A percentile compares a stretch with the other conserved stretches of the same genome.
Conservation (phyloP, 73 alveolate species). For the Paramecium biaurelia region DNA sequence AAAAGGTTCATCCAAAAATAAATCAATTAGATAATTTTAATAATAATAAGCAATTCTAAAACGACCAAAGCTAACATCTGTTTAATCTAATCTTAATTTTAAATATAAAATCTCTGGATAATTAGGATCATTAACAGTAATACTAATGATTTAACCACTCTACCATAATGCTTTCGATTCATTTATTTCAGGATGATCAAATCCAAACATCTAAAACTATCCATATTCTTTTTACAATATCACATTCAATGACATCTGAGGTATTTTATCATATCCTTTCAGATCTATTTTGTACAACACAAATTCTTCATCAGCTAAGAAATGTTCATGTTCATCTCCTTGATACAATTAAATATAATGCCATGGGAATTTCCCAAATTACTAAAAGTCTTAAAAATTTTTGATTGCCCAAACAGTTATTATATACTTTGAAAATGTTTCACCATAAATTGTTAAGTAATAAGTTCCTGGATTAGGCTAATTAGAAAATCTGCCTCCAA, state of each 20-base stretch:
- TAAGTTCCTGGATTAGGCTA: background rate
- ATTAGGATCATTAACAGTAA: background rate
- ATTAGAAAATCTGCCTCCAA: background rate
- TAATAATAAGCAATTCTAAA: background rate
- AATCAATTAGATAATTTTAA: background rate
- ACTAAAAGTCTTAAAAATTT: background rate
- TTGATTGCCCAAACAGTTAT: background rate
- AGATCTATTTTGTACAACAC: background rate
- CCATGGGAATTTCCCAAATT: conserved; percentile 6
- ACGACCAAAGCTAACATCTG: background rate
- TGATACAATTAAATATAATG: background rate
- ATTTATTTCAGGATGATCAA: background rate
- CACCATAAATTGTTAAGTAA: background rate
- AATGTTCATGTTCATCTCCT: background rate
- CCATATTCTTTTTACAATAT: background rate
- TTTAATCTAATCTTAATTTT: background rate
- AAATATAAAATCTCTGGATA: background rate
- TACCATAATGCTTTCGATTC: background rate
- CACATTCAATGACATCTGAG: background rate
- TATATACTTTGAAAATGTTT: background rate
- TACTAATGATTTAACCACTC: background rate
- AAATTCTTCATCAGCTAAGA: background rate
- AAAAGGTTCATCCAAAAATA: background rate
- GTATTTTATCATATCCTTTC: background rate
- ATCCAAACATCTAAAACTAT: background rate